These are phyloP conservation scores for Xylariaceae sp. DNA, from an alignment of 2,329 filamentous ascomycete species.

Conservation along the genomic window DNA sequence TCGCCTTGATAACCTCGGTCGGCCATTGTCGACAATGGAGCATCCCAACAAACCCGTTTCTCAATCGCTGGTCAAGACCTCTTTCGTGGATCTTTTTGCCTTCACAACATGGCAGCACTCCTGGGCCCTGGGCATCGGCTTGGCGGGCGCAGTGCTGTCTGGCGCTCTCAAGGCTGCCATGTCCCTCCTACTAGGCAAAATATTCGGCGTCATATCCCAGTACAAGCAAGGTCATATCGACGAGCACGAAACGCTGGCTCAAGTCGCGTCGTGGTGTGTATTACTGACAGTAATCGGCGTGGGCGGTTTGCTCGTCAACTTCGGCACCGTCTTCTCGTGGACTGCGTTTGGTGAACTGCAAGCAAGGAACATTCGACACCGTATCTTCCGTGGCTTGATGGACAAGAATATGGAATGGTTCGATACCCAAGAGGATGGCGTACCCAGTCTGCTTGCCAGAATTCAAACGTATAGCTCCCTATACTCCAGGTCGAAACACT, in stretches of 20 bases:
- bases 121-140: conserved; percentile 47
- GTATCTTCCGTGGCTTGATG: conserved; percentile 65
- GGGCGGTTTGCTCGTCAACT: conserved; percentile 62
- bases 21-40: conserved; percentile 1
- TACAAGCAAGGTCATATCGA: conserved; percentile 54
- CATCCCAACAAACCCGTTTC: background rate
- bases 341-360: conserved; percentile 77
- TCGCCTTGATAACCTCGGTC: background rate
- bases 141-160: conserved; percentile 51
- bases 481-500: background rate
- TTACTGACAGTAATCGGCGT: conserved; percentile 59
- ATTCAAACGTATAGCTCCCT: conserved; percentile 61
- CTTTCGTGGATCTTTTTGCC: conserved; percentile 52
- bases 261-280: conserved; percentile 56
- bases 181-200: conserved; percentile 65
- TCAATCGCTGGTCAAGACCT: conserved; percentile 6
- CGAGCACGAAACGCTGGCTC: conserved; percentile 46
- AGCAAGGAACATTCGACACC: conserved; percentile 58
- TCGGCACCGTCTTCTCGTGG: conserved; percentile 64
- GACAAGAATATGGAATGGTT: conserved; percentile 76
- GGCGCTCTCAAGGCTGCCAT: conserved; percentile 61
- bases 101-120: conserved; percentile 64
- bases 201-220: conserved; percentile 66
- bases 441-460: conserved; percentile 63
- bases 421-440: conserved; percentile 65